Percentiles rank a stretch among this genome's conserved stretches.
phyloP scores from a whole-genome alignment of 129 eudicot species.

The Helianthus tuberosus region DNA sequence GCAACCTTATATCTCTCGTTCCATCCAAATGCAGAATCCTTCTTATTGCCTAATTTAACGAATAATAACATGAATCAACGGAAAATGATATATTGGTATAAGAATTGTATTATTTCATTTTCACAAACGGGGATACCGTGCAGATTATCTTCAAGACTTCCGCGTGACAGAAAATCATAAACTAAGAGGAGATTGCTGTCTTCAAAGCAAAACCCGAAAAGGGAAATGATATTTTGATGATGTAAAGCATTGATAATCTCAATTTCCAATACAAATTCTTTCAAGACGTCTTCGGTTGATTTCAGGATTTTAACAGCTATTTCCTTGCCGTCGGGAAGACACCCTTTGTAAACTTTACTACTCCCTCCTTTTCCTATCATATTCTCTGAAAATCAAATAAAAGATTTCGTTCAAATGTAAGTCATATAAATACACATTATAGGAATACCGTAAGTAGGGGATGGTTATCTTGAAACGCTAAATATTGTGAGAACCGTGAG shows the following conservation, averaged over 20 bases:
- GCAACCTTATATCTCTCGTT: slow-evolving; percentile 68
- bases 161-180: slow-evolving; percentile 83
- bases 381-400: slow-evolving; percentile 51
- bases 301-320: slow-evolving; percentile 46
- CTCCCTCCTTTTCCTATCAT: slow-evolving; percentile 96
- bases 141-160: slow-evolving; percentile 89
- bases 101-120: slow-evolving; percentile 1
- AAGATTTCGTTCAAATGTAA: background rate
- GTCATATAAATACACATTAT: slow-evolving; percentile 17
- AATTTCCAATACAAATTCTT: slow-evolving; percentile 42
- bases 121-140: slow-evolving; percentile 50
- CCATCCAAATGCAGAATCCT: slow-evolving; percentile 57
- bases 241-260: slow-evolving; percentile 61
- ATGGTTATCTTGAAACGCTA: too few species aligned
- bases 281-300: slow-evolving; percentile 39
- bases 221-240: slow-evolving; percentile 83
- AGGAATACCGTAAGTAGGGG: background rate
- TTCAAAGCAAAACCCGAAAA: slow-evolving; percentile 88
- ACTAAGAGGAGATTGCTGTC: slow-evolving; percentile 74
- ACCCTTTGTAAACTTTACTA: slow-evolving; percentile 80
- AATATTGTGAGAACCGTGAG: too few species aligned
- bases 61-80: background rate
- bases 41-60: slow-evolving; percentile 36
- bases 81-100: background rate
- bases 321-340: slow-evolving; percentile 64